Conservation (phyloP, 108 stramenopile species). For the Fragilaria crotonensis region DNA sequence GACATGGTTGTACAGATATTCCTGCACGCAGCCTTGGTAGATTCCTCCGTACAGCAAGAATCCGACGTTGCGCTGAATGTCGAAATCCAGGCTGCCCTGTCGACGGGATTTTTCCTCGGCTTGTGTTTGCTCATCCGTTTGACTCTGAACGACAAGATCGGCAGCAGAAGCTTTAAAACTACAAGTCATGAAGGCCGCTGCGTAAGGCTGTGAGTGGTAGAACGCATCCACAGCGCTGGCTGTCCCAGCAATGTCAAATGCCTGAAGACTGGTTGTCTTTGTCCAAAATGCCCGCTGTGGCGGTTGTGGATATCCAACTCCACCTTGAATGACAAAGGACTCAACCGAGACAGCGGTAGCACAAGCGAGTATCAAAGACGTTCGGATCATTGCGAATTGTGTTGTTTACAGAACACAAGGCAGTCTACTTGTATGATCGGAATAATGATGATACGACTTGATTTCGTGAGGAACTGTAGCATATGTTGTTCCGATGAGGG, state of each 20-base stretch:
- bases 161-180: conserved; percentile 49
- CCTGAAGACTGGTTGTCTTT: too few species aligned
- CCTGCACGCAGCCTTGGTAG: conserved; percentile 43
- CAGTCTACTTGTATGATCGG: too few species aligned
- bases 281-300: too few species aligned
- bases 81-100: conserved; percentile 8
- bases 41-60: conserved; percentile 52
- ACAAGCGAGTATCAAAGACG: too few species aligned
- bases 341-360: too few species aligned
- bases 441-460: too few species aligned
- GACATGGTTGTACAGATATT: conserved; percentile 34
- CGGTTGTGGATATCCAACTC: too few species aligned
- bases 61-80: conserved; percentile 26
- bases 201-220: conserved; percentile 41
- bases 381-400: too few species aligned
- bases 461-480: too few species aligned
- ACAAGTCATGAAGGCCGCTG: conserved; percentile 53
- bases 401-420: too few species aligned
- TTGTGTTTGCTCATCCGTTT: conserved; percentile 4
- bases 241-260: not conserved
- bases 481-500: too few species aligned
- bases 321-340: too few species aligned
- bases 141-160: conserved; percentile 46
- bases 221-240: conserved; percentile 23
- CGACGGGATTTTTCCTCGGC: not conserved